A percentile compares a stretch with the other conserved stretches of the same genome.
phyloP scores from a whole-genome alignment of 2,329 filamentous ascomycete species.

The Neopestalotiopsis sp. region DNA sequence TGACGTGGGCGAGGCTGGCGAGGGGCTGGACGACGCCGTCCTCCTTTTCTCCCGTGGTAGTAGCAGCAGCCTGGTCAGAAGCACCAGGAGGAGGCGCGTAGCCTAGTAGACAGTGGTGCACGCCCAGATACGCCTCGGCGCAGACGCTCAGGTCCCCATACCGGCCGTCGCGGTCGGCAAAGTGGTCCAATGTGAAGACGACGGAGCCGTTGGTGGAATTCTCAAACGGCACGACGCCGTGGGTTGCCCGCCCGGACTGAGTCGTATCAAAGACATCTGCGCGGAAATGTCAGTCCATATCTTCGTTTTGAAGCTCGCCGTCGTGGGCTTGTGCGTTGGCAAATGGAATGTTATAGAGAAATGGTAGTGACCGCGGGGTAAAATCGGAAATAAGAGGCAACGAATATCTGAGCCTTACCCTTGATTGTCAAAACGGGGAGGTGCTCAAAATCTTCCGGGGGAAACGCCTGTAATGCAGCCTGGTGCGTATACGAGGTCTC shows the following conservation, averaged over 20 bases:
- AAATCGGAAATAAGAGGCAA: neutral
- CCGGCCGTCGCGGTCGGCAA: conserved; percentile 72
- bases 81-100: conserved; percentile 27
- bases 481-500: conserved; percentile 55
- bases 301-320: too few species aligned
- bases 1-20: conserved; percentile 63
- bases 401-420: conserved; percentile 32
- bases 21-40: conserved; percentile 44
- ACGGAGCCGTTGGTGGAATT: conserved; percentile 96
- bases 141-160: conserved; percentile 77
- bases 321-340: too few species aligned
- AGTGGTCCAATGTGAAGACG: conserved; percentile 84
- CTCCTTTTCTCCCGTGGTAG: conserved; percentile 40
- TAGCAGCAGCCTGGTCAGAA: neutral
- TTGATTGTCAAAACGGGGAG: conserved; percentile 57
- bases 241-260: conserved; percentile 65
- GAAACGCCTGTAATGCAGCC: conserved; percentile 54
- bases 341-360: too few species aligned
- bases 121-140: conserved; percentile 83
- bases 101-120: conserved; percentile 87
- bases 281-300: neutral
- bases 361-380: neutral
- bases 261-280: conserved; percentile 83
- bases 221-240: conserved; percentile 91
- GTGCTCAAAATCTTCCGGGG: conserved; percentile 51